Evolutionary conservation across 208 protist genomes (phyloP).

Genomic region (Phytomonas sp.): DNA sequence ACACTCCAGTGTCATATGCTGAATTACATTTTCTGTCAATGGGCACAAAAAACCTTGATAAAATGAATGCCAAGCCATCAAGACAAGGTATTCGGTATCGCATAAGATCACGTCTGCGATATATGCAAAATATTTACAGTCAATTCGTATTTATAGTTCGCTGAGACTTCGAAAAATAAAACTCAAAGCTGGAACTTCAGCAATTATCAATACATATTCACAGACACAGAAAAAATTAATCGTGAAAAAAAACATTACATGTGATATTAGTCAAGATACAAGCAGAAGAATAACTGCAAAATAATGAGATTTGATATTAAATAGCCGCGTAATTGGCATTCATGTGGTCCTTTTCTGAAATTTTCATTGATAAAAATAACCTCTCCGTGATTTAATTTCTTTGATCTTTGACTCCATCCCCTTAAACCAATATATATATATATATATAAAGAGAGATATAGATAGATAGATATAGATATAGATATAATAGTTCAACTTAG

Average conservation of each 20-base stretch:
- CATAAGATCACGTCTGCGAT: neutral
- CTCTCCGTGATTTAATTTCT: neutral
- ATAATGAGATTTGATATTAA: constrained; percentile 10
- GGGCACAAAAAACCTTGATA: neutral
- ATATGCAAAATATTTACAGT: neutral
- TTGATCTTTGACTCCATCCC: neutral
- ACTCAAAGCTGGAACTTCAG: neutral
- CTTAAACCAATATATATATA: constrained; percentile 13
- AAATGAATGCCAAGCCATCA: neutral
- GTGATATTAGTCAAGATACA: constrained; percentile 1
- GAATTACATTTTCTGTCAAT: neutral
- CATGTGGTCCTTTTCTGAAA: neutral
- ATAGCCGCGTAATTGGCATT: neutral
- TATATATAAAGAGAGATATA: constrained; percentile 1
- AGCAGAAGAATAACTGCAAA: constrained; percentile 7
- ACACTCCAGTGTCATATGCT: neutral
- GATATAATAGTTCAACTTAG: constrained; percentile 6
- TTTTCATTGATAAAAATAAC: neutral
- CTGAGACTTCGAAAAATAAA: neutral
- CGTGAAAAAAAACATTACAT: neutral
- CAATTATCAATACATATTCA: neutral
- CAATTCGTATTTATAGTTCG: neutral
- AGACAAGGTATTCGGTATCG: neutral
- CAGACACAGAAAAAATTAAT: neutral
- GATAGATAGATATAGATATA: constrained; percentile 16